Percentiles rank a stretch among this genome's conserved stretches.
Evolutionary conservation across 306 rosid genomes (phyloP).

Genomic region (Canavalia gladiata): DNA sequence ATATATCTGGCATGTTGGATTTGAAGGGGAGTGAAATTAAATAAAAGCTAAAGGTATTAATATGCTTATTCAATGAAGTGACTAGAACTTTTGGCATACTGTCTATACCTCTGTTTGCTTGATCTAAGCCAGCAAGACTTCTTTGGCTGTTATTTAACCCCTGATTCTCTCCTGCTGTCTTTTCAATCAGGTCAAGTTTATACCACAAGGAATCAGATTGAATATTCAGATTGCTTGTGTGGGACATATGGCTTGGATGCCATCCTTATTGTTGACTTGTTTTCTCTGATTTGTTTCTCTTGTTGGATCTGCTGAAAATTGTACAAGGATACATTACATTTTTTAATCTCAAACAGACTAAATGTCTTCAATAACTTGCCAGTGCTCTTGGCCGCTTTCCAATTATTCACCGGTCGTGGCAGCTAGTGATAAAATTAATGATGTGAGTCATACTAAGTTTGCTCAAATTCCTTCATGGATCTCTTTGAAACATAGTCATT

Average conservation of each 20-base stretch:
- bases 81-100: conserved; percentile 3
- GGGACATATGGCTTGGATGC: neutral
- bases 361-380: conserved; percentile 55
- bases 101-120: neutral
- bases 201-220: conserved; percentile 4
- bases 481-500: conserved; percentile 51
- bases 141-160: neutral
- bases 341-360: conserved; percentile 9
- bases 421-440: conserved; percentile 40
- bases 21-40: neutral
- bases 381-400: conserved; percentile 35
- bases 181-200: neutral
- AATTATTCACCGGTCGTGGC: conserved; percentile 28
- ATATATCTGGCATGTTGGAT: neutral
- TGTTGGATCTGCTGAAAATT: conserved; percentile 31
- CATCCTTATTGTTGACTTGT: neutral
- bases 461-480: conserved; percentile 66
- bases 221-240: conserved; percentile 25
- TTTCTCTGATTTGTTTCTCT: conserved; percentile 28
- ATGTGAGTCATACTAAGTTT: conserved; percentile 53
- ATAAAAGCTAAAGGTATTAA: neutral
- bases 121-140: neutral
- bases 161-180: neutral
- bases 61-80: conserved; percentile 1
- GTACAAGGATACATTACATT: conserved; percentile 2